Percentiles rank a stretch among this genome's conserved stretches.
Conservation (phyloP, 805 yeast genomes). For the Saccharomyces paradoxus region DNA sequence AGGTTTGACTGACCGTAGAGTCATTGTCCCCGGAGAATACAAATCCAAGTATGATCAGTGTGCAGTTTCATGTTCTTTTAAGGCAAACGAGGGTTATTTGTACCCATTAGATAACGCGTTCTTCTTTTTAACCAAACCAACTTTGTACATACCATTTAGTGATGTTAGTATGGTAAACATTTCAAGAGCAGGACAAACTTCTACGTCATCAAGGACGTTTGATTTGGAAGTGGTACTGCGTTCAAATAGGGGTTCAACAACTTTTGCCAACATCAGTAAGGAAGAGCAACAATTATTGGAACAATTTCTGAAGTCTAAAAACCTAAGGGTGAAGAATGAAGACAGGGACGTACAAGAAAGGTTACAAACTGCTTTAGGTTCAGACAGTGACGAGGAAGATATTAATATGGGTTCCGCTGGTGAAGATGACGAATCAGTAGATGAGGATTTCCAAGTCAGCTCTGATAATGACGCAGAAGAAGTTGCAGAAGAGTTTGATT, state of each 20-base stretch:
- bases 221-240: constrained; percentile 75
- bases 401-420: constrained; percentile 57
- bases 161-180: constrained; percentile 73
- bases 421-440: constrained; percentile 72
- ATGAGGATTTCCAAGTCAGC: constrained; percentile 68
- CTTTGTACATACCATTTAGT: constrained; percentile 78
- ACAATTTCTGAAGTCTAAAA: constrained; percentile 66
- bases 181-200: constrained; percentile 80
- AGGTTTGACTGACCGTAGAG: constrained; percentile 82
- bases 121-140: constrained; percentile 87
- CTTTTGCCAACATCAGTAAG: constrained; percentile 79
- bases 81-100: constrained; percentile 90
- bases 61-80: constrained; percentile 84
- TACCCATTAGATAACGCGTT: constrained; percentile 90
- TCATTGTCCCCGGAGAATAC: constrained; percentile 78
- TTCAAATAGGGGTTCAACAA: constrained; percentile 59
- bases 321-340: constrained; percentile 76
- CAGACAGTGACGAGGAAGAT: constrained; percentile 46
- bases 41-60: constrained; percentile 69
- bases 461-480: constrained; percentile 48
- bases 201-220: constrained; percentile 76
- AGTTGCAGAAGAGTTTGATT: constrained; percentile 77
- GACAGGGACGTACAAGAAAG: constrained; percentile 79
- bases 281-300: constrained; percentile 83
- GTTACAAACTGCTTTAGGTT: constrained; percentile 67